A percentile compares a stretch with the other conserved stretches of the same genome.
Evolutionary conservation across 1,284 basidiomycete genomes (phyloP).

Genomic region (Irpex sp.): DNA sequence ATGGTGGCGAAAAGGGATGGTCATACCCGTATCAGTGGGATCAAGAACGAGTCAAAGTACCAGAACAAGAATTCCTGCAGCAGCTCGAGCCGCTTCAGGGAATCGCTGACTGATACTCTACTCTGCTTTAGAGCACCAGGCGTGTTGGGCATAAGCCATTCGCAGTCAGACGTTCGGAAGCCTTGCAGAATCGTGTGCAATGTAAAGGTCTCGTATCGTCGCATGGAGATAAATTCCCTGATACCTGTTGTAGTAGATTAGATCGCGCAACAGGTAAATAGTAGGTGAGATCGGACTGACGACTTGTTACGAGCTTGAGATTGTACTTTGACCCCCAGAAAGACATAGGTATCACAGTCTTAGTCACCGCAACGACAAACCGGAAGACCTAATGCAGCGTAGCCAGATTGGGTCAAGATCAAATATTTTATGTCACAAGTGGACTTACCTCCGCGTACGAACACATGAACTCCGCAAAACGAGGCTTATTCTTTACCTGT

Average conservation of each 20-base stretch:
- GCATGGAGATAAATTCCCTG: conserved; percentile 74
- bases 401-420: too few relatives aligned
- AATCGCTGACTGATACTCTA: conserved; percentile 73
- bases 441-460: conserved; percentile 62
- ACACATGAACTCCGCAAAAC: conserved; percentile 84
- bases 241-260: conserved; percentile 57
- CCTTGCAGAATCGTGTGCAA: conserved; percentile 86
- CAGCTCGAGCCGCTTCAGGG: conserved; percentile 80
- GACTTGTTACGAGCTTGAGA: conserved; percentile 62
- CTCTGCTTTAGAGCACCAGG: conserved; percentile 43
- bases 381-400: conserved; percentile 66
- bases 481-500: conserved; percentile 70
- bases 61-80: conserved; percentile 91
- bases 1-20: too few relatives aligned
- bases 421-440: background rate
- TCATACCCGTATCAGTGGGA: conserved; percentile 82
- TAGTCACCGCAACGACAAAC: conserved; percentile 73
- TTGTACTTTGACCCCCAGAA: conserved; percentile 88
- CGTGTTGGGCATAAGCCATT: conserved; percentile 76
- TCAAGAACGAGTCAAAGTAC: conserved; percentile 91
- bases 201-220: conserved; percentile 85
- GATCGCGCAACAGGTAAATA: background rate
- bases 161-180: conserved; percentile 81
- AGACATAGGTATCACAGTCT: conserved; percentile 76
- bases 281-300: conserved; percentile 52